These are phyloP conservation scores for Prunus armeniaca DNA, from an alignment of 306 rosid genomes.

Conservation along the genomic window DNA sequence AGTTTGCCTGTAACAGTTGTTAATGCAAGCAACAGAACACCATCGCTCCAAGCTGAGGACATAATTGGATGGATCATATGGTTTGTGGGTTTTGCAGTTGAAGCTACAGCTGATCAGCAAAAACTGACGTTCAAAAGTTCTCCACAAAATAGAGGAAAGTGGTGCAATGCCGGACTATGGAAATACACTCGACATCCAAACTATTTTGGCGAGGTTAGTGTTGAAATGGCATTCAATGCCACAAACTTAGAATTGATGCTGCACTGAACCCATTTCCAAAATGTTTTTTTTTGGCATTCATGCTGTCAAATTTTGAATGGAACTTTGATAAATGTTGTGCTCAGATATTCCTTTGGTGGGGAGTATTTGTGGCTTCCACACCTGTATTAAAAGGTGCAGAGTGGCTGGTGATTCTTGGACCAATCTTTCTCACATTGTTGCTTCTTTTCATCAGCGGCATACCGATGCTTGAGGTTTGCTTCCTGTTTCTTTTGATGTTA, in stretches of 20 bases:
- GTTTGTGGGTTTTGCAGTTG: slow-evolving; percentile 64
- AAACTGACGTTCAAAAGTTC: slow-evolving; percentile 60
- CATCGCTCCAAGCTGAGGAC: slow-evolving; percentile 59
- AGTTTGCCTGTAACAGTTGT: slow-evolving; percentile 88
- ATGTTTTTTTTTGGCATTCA: background rate
- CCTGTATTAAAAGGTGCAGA: slow-evolving; percentile 73
- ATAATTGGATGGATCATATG: slow-evolving; percentile 85
- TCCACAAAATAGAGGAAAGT: slow-evolving; percentile 68
- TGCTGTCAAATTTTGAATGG: slow-evolving; percentile 15
- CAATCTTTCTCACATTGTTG: slow-evolving; percentile 73
- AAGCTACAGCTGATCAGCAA: slow-evolving; percentile 90
- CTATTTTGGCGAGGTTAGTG: slow-evolving; percentile 93
- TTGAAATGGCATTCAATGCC: slow-evolving; percentile 13
- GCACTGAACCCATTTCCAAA: background rate
- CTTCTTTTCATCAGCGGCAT: slow-evolving; percentile 97
- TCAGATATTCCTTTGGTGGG: slow-evolving; percentile 98
- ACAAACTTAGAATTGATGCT: slow-evolving; percentile 17
- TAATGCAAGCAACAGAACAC: slow-evolving; percentile 68
- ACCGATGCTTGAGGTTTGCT: slow-evolving; percentile 88
- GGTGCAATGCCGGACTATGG: slow-evolving; percentile 92
- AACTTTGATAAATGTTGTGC: slow-evolving; percentile 19
- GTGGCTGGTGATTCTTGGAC: slow-evolving; percentile 88
- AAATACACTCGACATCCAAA: slow-evolving; percentile 94
- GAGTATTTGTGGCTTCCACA: slow-evolving; percentile 79
- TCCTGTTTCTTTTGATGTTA: slow-evolving; percentile 25